A percentile compares a stretch with the other conserved stretches of the same genome.
Conservation (phyloP, 768 basidiomycete species). For the Suillus hirtellus region DNA sequence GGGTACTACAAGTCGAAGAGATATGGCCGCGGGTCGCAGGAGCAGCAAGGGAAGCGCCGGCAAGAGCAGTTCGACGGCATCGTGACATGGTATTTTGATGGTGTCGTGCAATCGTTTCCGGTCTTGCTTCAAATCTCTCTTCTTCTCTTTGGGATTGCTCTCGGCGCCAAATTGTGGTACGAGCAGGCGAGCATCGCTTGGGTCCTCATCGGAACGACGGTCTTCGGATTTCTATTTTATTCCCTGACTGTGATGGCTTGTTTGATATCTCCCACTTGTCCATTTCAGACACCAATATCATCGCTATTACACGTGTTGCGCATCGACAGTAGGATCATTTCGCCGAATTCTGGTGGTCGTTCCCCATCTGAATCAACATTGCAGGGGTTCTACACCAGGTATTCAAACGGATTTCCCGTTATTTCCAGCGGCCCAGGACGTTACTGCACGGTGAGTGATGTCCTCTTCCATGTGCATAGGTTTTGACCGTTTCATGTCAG, state of each 20-base stretch:
- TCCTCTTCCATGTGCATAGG: no score
- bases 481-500: no score
- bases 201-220: slow-evolving; percentile 2
- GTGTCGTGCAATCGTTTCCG: slow-evolving; percentile 14
- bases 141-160: slow-evolving; percentile 16
- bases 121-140: slow-evolving; percentile 16
- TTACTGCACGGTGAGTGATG: neutral
- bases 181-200: neutral
- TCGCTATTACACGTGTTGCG: neutral
- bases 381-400: neutral
- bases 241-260: slow-evolving; percentile 5
- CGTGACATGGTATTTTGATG: slow-evolving; percentile 15
- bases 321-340: no score
- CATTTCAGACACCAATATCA: slow-evolving; percentile 10
- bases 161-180: slow-evolving; percentile 8
- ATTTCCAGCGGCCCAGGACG: neutral
- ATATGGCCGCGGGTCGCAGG: slow-evolving; percentile 9
- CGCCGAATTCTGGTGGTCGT: neutral
- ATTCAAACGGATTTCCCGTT: neutral
- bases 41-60: slow-evolving; percentile 12
- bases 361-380: neutral
- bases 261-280: slow-evolving; percentile 4
- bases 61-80: slow-evolving; percentile 16
- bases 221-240: slow-evolving; percentile 6
- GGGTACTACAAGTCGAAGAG: neutral